Conservation (phyloP, 345 rosid species). For the Lepidium aucheri region DNA sequence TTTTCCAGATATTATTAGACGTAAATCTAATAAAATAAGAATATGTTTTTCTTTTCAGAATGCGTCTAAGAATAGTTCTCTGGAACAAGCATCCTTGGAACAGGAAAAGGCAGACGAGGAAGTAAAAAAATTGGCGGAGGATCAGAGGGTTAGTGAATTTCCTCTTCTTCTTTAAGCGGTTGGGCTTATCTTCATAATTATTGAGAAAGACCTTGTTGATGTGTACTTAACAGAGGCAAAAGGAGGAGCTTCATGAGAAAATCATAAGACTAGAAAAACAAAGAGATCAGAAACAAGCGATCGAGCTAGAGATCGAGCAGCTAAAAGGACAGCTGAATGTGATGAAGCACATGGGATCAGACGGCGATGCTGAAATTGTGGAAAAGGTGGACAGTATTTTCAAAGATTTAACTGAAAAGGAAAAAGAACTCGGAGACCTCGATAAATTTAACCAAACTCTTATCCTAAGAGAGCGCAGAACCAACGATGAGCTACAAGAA, state of each 20-base stretch:
- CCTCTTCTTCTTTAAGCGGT: not conserved
- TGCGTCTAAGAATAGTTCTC: conserved; percentile 58
- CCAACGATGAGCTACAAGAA: conserved; percentile 89
- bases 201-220: not conserved
- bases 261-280: conserved; percentile 63
- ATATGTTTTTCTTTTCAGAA: conserved; percentile 34
- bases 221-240: conserved; percentile 48
- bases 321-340: conserved; percentile 65
- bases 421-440: conserved; percentile 55
- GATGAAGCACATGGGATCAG: conserved; percentile 73
- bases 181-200: not conserved
- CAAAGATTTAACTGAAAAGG: conserved; percentile 60
- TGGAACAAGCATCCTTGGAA: conserved; percentile 72
- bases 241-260: conserved; percentile 70
- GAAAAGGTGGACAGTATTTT: conserved; percentile 44
- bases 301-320: conserved; percentile 81
- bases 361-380: conserved; percentile 57
- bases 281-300: conserved; percentile 72
- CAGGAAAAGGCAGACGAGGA: conserved; percentile 75
- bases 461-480: conserved; percentile 65
- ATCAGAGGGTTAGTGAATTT: conserved; percentile 53
- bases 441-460: conserved; percentile 73
- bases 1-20: not conserved
- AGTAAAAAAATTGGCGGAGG: conserved; percentile 75
- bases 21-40: no score